Evolutionary conservation across 129 eudicot genomes (phyloP).

Genomic region (Escallonia herrerae): DNA sequence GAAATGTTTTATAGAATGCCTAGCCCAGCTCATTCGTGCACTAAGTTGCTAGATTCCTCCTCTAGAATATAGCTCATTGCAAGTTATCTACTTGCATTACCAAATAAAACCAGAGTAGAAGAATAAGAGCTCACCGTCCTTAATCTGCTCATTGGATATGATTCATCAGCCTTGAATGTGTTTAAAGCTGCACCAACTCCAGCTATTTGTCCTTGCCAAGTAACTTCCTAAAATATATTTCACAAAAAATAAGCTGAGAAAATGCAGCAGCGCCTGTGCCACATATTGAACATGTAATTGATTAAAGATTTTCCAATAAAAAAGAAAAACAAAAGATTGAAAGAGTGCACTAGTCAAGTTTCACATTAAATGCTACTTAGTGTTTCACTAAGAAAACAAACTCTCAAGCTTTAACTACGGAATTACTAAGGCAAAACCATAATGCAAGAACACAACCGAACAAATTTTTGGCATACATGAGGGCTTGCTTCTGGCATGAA

Average conservation of each 20-base stretch:
- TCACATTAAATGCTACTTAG: too few species aligned
- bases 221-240: conserved; percentile 47
- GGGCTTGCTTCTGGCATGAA: conserved; percentile 80
- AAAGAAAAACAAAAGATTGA: too few species aligned
- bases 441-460: too few species aligned
- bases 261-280: neutral
- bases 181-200: conserved; percentile 75
- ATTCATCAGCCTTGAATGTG: conserved; percentile 64
- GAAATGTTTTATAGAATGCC: too few species aligned
- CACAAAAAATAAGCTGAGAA: neutral
- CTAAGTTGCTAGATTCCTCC: too few species aligned
- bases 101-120: neutral
- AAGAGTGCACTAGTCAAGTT: too few species aligned
- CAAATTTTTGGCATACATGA: conserved; percentile 50
- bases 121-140: conserved; percentile 34
- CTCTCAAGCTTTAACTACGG: too few species aligned
- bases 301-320: neutral
- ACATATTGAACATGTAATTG: conserved; percentile 8
- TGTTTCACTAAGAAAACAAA: too few species aligned
- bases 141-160: conserved; percentile 65
- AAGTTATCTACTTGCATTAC: too few species aligned
- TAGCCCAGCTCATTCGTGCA: too few species aligned
- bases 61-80: too few species aligned
- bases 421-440: too few species aligned
- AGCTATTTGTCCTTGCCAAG: conserved; percentile 92